Evolutionary conservation across 225 moss, liverwort and hornwort species (phyloP), one percentile per base, ranked within the genome.

Genomic region (Antitrichia curtipendula): DNA sequence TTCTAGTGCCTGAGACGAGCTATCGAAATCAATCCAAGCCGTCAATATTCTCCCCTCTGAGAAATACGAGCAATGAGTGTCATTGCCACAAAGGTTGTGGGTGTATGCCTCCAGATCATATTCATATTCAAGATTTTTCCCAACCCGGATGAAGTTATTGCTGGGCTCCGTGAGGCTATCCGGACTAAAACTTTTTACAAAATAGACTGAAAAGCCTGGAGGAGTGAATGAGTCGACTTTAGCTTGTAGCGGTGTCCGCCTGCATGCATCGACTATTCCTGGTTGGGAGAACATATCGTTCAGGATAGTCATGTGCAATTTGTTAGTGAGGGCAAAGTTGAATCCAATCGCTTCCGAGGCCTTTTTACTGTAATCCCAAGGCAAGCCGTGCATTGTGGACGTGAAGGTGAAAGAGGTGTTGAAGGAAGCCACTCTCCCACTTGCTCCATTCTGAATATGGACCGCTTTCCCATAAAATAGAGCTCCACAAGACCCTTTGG

Each of bases 341-440:
- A 84, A 72, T 11, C 71, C 43, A 20, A 88, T 77, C 75, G 86
- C 69, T 14, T 59, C 59, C 54, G 21, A 82, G 40, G 22, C 36
- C 21, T 68, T 4, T 36, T 41, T 10, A 38, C 69, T 50, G 84
- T 77, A 29, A 15, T 77, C n/a, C 52, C 77, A 77, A 28, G 71
- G 54, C 8, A 82, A 38, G 27, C 49, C 68, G 58, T 54, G 78
- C 50, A 52, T 83, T 28, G 61, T 71, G 29, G 80, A 34, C 7
- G 10, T 52, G 73, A 90, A 90, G 21, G 90, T 63, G 86, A 88
- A 91, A 3, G 86, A 52, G 73, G 90, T 90, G 49, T 73, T 86
- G 38, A 90, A 91, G 6, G 91, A 91, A 19, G 90, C 91, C 41
- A 90, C 83, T 45, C 24, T 52, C 40, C 74, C 72, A 21, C 74